Percentiles rank a stretch among this genome's conserved stretches.
Conservation (phyloP, 2,329 filamentous ascomycete genomes). For the Penicillium sclerotigenum region DNA sequence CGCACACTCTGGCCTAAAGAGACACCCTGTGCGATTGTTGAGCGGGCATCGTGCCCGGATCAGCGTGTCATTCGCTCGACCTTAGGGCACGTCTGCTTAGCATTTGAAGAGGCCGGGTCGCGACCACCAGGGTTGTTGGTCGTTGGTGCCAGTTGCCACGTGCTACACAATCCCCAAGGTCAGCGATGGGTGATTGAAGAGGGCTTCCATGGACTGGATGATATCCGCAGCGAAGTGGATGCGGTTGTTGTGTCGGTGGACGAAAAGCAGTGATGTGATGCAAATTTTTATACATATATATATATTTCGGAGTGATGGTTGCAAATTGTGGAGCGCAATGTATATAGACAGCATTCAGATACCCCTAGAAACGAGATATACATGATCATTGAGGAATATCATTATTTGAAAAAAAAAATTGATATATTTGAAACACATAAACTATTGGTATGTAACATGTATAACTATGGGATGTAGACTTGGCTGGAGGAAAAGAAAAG, state of each 20-base stretch:
- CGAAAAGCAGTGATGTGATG: slow-evolving; percentile 15
- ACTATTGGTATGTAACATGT: neutral
- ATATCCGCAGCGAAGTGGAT: slow-evolving; percentile 33
- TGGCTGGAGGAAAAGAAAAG: neutral
- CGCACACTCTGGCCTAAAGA: slow-evolving; percentile 60
- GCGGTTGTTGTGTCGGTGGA: slow-evolving; percentile 10
- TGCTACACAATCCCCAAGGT: slow-evolving; percentile 60
- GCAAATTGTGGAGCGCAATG: slow-evolving; percentile 3
- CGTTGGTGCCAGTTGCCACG: slow-evolving; percentile 78
- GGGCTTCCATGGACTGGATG: slow-evolving; percentile 72
- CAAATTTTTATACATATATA: neutral
- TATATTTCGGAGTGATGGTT: slow-evolving; percentile 10
- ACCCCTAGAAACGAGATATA: slow-evolving; percentile 15
- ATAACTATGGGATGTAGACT: neutral
- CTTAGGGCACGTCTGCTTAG: slow-evolving; percentile 70
- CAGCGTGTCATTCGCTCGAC: slow-evolving; percentile 90
- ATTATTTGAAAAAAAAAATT: neutral
- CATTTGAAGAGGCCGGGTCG: slow-evolving; percentile 84
- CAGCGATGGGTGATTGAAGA: slow-evolving; percentile 83
- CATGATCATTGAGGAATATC: neutral
- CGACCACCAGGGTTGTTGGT: slow-evolving; percentile 85
- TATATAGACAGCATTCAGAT: slow-evolving; percentile 25
- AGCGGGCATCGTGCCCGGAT: slow-evolving; percentile 89
- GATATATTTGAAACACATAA: neutral
- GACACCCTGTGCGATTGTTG: slow-evolving; percentile 90